phyloP scores from a whole-genome alignment of 2,329 filamentous ascomycete species.

The Venturiaceae sp. region DNA sequence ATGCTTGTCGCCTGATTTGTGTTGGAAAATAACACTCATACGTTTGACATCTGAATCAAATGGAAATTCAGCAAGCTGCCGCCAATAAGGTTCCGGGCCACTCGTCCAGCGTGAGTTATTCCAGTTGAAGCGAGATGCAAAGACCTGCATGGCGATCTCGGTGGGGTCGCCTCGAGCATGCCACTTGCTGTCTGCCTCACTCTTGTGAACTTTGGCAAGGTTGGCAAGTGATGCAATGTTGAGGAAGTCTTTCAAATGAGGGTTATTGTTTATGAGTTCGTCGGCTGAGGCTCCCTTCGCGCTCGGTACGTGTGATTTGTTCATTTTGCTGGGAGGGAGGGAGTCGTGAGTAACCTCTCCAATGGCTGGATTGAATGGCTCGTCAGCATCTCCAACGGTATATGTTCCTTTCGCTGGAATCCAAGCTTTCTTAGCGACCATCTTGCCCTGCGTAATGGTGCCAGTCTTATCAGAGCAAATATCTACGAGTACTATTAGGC shows the following conservation, averaged over 20 bases:
- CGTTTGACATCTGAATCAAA: slow-evolving; percentile 69
- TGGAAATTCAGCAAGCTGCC: slow-evolving; percentile 53
- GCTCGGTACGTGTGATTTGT: slow-evolving; percentile 13
- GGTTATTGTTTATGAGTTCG: slow-evolving; percentile 34
- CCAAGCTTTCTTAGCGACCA: slow-evolving; percentile 28
- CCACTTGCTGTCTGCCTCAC: slow-evolving; percentile 45
- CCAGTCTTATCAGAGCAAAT: slow-evolving; percentile 32
- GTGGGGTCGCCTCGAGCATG: slow-evolving; percentile 58
- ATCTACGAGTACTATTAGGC: slow-evolving; percentile 15
- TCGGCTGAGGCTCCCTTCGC: background rate
- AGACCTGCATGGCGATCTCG: slow-evolving; percentile 67
- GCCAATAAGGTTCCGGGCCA: slow-evolving; percentile 20
- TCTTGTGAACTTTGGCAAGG: slow-evolving; percentile 50
- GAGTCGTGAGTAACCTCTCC: slow-evolving; percentile 23
- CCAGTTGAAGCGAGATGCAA: slow-evolving; percentile 59
- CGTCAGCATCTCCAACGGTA: slow-evolving; percentile 43
- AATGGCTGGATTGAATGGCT: slow-evolving; percentile 47
- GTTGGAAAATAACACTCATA: slow-evolving; percentile 61
- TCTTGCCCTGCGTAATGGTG: slow-evolving; percentile 29
- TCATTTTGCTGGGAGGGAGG: slow-evolving; percentile 7
- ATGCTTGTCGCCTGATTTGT: slow-evolving; percentile 28
- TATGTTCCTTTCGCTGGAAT: slow-evolving; percentile 49
- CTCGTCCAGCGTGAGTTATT: slow-evolving; percentile 43
- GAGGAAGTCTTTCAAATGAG: slow-evolving; percentile 44
- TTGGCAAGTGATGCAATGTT: slow-evolving; percentile 57